Conservation (phyloP, 2,329 filamentous ascomycete species). For the Fusarium irregulare region DNA sequence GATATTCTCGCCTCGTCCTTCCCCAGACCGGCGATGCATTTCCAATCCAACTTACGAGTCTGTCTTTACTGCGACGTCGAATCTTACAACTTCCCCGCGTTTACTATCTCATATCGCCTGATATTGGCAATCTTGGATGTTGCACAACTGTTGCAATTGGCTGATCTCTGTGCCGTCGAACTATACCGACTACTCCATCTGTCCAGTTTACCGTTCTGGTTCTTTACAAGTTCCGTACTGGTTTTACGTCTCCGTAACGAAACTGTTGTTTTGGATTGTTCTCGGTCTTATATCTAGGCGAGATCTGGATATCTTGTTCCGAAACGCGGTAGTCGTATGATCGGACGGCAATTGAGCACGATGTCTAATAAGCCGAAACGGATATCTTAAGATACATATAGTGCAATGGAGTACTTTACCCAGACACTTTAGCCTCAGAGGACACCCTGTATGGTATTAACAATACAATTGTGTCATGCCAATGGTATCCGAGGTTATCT, state of each 20-base stretch:
- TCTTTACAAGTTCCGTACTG: neutral
- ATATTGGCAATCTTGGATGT: neutral
- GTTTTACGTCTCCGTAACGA: neutral
- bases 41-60: constrained; percentile 26
- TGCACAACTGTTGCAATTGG: neutral
- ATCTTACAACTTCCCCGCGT: constrained; percentile 37
- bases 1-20: constrained; percentile 37
- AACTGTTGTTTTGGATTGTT: neutral
- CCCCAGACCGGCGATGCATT: constrained; percentile 14
- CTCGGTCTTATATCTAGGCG: neutral
- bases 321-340: neutral
- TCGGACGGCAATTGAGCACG: neutral
- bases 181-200: constrained; percentile 1
- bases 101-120: constrained; percentile 12
- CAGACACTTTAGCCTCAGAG: no score
- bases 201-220: neutral
- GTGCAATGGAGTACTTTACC: no score
- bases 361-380: no score
- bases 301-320: neutral
- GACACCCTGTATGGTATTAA: no score
- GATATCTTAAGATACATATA: no score
- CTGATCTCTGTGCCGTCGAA: neutral
- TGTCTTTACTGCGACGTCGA: constrained; percentile 10
- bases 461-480: no score
- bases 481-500: no score